phyloP scores from a whole-genome alignment of 805 yeast species.

The Lipomyces japonicus region DNA sequence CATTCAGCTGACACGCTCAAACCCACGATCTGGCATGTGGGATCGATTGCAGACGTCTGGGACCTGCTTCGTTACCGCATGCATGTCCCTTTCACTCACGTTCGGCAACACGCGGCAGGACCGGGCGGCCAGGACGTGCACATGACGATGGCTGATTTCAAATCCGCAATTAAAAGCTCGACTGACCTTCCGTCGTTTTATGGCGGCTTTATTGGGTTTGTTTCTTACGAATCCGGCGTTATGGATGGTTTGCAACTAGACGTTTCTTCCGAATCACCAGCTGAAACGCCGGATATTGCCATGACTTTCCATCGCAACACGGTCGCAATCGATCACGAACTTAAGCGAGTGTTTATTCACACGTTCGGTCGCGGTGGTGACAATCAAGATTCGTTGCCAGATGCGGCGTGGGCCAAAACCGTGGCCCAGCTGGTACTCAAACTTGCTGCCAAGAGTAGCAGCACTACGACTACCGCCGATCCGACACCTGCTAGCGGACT shows the following conservation, averaged over 20 bases:
- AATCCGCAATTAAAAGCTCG: not conserved
- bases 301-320: constrained; percentile 66
- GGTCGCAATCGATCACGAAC: constrained; percentile 51
- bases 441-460: too few species aligned
- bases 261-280: constrained; percentile 5
- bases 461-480: too few species aligned
- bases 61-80: constrained; percentile 3
- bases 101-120: not conserved
- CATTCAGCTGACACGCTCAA: not conserved
- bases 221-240: constrained; percentile 85
- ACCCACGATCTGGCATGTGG: not conserved
- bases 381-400: too few species aligned
- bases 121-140: not conserved
- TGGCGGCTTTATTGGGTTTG: constrained; percentile 87
- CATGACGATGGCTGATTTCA: constrained; percentile 2
- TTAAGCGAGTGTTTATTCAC: constrained; percentile 42
- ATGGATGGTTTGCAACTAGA: constrained; percentile 26
- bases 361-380: too few species aligned
- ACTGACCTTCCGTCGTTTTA: constrained; percentile 56
- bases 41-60: constrained; percentile 21
- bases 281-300: constrained; percentile 56
- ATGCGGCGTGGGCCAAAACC: too few species aligned
- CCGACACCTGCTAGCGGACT: too few species aligned
- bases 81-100: constrained; percentile 1
- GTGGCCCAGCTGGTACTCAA: too few species aligned